phyloP scores from a whole-genome alignment of 441 rosid species.

The Dalechampia spathulata region DNA sequence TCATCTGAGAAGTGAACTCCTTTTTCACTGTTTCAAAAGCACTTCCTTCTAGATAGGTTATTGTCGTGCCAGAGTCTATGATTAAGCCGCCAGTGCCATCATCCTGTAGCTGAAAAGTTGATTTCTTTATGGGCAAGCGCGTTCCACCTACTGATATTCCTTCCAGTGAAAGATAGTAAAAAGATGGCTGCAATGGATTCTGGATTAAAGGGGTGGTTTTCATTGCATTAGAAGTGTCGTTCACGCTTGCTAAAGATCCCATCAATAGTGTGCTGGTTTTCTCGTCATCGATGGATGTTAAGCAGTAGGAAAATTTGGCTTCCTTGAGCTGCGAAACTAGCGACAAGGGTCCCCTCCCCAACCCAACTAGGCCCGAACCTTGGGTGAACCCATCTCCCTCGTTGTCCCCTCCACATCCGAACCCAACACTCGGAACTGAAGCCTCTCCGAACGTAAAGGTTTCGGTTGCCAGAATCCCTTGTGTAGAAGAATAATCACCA shows the following conservation, averaged over 20 bases:
- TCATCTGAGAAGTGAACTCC: constrained; percentile 37
- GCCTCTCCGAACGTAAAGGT: constrained; percentile 61
- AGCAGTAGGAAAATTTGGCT: constrained; percentile 54
- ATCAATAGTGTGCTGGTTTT: constrained; percentile 41
- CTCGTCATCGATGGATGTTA: constrained; percentile 39
- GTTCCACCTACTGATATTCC: constrained; percentile 53
- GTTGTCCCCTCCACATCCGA: too few species aligned
- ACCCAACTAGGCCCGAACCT: constrained; percentile 68
- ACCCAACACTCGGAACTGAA: constrained; percentile 6
- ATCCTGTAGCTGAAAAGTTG: constrained; percentile 41
- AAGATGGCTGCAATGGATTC: constrained; percentile 47
- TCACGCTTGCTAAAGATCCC: constrained; percentile 37
- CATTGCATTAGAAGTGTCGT: constrained; percentile 8
- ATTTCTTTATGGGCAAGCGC: constrained; percentile 35
- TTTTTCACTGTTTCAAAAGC: constrained; percentile 39
- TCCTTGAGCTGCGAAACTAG: constrained; percentile 54
- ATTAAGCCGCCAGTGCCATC: constrained; percentile 64
- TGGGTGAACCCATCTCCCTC: too few species aligned
- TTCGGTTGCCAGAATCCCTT: constrained; percentile 58
- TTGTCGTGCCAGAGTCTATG: constrained; percentile 70
- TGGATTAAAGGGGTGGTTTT: constrained; percentile 38
- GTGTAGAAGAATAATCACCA: constrained; percentile 85
- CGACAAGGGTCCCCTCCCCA: constrained; percentile 67
- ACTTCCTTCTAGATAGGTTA: constrained; percentile 41
- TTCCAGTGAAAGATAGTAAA: constrained; percentile 57